Conservation (phyloP, 2,329 filamentous ascomycete species). For the Elsinoe ampelina region DNA sequence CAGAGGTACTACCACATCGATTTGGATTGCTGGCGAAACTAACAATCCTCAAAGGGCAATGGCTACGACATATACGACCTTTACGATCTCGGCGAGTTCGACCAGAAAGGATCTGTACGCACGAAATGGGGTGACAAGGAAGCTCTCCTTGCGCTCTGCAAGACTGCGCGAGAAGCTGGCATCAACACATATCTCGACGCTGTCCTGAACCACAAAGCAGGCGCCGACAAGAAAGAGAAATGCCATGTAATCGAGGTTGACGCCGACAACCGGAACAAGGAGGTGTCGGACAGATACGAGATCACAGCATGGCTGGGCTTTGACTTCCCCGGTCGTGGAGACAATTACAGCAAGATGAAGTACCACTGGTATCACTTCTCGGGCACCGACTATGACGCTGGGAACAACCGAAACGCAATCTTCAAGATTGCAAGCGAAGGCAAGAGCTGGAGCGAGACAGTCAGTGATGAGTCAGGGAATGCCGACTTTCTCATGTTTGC, state of each 20-base stretch:
- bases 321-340: conserved; percentile 50
- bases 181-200: conserved; percentile 59
- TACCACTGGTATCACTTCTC: conserved; percentile 58
- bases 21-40: neutral
- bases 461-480: conserved; percentile 55
- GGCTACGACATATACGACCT: conserved; percentile 55
- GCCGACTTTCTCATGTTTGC: conserved; percentile 59
- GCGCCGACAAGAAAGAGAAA: conserved; percentile 54
- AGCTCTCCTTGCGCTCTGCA: conserved; percentile 47
- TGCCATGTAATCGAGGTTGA: conserved; percentile 56
- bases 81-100: conserved; percentile 65
- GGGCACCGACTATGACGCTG: conserved; percentile 54
- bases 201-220: conserved; percentile 63
- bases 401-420: conserved; percentile 46
- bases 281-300: conserved; percentile 44
- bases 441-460: conserved; percentile 52
- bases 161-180: conserved; percentile 42
- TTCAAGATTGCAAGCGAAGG: conserved; percentile 54
- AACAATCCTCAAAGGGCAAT: conserved; percentile 43
- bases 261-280: conserved; percentile 42
- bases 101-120: conserved; percentile 53
- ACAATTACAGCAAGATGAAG: conserved; percentile 50
- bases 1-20: conserved; percentile 20
- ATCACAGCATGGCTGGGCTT: conserved; percentile 61
- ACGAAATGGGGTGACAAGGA: conserved; percentile 63